Evolutionary conservation across 345 rosid genomes (phyloP), one percentile per base, ranked within the genome.

Genomic region (Syzygium grande): DNA sequence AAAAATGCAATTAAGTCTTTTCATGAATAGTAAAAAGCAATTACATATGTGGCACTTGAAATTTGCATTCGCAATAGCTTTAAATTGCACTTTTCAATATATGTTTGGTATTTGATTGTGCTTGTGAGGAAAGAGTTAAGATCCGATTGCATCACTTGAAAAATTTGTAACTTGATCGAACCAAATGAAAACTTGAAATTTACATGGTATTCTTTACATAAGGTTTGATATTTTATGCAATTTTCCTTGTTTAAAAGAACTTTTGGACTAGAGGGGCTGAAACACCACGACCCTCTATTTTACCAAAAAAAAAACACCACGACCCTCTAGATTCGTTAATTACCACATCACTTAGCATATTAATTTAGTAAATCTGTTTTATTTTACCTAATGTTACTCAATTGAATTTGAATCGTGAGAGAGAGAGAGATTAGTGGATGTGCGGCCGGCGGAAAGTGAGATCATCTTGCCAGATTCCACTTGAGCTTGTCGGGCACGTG

Each of bases 121-220:
- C 78, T 16, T 16, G 0, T 6, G 10, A 7, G 21, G 16, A n/a
- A 61, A 68, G 43, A 10, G 0, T 30, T 65, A 15, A 65, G 16
- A 65, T 29, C 5, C 11, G 9, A 7, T 68, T 17, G 79, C 79
- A 8, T 0, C 21, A 9, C 12, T 68, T 9, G 22, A 68, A 68
- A 34, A 17, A 9, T 2, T 68, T 16, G 1, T 9, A 1, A 34
- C 2, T 34, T 17, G 13, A 68, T 1, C 34, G 0, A 68, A 4
- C 0, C 3, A 4, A 38, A 68, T 38, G 2, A 68, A 68, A 0
- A 34, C 34, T 17, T 34, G 9, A 34, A 68, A 25, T 34, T 68
- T 21, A 68, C 4, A 68, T 68, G 1, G 0, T 34, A 68, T 34
- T 11, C 3, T 11, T 11, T 25, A 58, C 15, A 58, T 58, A 58